These are phyloP conservation scores for Sphagnum contortum DNA, from an alignment of 225 moss, liverwort and hornwort species.

Conservation along the genomic window DNA sequence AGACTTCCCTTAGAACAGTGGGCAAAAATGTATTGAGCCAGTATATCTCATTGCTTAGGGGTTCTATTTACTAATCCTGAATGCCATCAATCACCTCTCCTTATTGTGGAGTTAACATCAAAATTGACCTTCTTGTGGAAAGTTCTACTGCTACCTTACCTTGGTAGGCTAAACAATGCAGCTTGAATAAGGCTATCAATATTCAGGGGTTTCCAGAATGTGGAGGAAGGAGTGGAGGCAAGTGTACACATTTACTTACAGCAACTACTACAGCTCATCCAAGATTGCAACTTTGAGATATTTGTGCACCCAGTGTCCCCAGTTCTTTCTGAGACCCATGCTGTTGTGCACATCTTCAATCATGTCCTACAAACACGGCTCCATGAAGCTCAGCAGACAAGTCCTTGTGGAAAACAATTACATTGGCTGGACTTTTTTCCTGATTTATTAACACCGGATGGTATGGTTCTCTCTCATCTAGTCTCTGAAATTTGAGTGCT, in stretches of 20 bases:
- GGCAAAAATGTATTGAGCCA: no score
- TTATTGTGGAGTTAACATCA: no score
- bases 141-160: no score
- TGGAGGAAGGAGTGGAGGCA: conserved; percentile 21
- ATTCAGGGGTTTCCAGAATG: conserved; percentile 4
- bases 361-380: conserved; percentile 18
- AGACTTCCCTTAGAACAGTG: no score
- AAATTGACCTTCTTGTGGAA: no score
- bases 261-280: conserved; percentile 17
- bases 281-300: conserved; percentile 19
- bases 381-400: conserved; percentile 3
- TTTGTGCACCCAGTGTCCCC: conserved; percentile 37
- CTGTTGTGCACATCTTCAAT: conserved; percentile 24
- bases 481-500: neutral
- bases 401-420: conserved; percentile 9
- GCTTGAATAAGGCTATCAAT: neutral
- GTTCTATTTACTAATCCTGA: no score
- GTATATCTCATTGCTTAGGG: no score
- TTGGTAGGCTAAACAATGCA: neutral
- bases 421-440: conserved; percentile 24
- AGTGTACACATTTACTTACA: conserved; percentile 19
- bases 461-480: neutral
- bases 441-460: conserved; percentile 16
- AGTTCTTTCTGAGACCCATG: conserved; percentile 22
- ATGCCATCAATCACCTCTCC: no score